phyloP scores from a whole-genome alignment of 345 rosid species.

The Murraya paniculata region DNA sequence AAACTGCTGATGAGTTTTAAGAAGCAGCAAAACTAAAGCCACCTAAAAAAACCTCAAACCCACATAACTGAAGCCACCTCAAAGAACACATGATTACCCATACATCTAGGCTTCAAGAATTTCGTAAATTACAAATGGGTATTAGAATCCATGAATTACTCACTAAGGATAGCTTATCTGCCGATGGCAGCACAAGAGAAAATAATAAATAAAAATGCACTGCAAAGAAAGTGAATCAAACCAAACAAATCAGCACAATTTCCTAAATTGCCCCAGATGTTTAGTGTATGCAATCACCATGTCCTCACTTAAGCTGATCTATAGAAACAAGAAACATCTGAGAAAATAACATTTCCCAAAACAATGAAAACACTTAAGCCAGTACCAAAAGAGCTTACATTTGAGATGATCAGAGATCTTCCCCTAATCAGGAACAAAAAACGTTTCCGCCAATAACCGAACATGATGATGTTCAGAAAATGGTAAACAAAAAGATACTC shows the following conservation, averaged over 20 bases:
- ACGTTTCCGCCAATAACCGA: not conserved
- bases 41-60: not conserved
- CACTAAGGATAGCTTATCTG: not conserved
- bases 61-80: not conserved
- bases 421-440: not conserved
- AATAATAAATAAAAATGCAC: not conserved
- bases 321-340: not conserved
- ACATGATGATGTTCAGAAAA: not conserved
- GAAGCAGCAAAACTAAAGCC: not conserved
- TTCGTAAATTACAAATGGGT: not conserved
- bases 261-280: not conserved
- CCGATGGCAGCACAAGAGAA: not conserved
- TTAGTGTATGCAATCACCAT: not conserved
- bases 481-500: not conserved
- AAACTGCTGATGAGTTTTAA: not conserved
- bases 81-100: not conserved
- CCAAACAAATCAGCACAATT: not conserved
- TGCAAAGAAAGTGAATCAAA: not conserved
- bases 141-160: not conserved
- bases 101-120: conserved; percentile 6
- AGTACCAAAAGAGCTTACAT: not conserved
- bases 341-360: not conserved
- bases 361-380: not conserved
- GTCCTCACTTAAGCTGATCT: not conserved
- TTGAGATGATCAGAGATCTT: not conserved